These are phyloP conservation scores for Zasmidium angulare DNA, from an alignment of 2,329 filamentous ascomycete species.

Conservation along the genomic window DNA sequence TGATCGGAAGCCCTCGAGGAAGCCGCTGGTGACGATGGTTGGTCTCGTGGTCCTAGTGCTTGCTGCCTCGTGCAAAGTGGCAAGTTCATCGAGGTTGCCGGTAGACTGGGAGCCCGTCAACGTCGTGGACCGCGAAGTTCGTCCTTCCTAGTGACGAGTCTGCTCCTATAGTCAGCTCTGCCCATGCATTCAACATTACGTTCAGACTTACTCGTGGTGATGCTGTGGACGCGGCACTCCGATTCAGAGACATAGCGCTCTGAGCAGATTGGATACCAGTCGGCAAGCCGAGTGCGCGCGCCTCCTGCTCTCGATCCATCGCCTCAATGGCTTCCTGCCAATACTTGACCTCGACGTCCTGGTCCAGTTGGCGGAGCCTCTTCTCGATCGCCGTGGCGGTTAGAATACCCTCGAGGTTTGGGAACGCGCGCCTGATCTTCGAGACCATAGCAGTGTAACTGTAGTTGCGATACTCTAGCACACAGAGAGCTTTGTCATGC, in stretches of 20 bases:
- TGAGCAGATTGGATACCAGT: too few relatives aligned
- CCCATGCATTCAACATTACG: too few relatives aligned
- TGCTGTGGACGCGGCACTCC: too few relatives aligned
- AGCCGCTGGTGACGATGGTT: conserved; percentile 9
- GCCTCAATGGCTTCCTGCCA: conserved; percentile 19
- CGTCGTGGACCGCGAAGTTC: neutral
- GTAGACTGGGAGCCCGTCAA: neutral
- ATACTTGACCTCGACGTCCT: conserved; percentile 34
- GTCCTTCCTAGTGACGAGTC: neutral
- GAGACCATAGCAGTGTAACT: conserved; percentile 29
- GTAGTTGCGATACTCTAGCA: conserved; percentile 34
- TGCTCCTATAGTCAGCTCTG: neutral
- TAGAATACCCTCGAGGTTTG: conserved; percentile 28
- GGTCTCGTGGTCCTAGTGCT: neutral
- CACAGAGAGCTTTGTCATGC: conserved; percentile 38
- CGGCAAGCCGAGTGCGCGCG: neutral
- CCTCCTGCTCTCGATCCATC: neutral
- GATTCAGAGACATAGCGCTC: too few relatives aligned
- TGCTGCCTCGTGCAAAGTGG: neutral
- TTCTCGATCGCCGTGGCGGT: conserved; percentile 36
- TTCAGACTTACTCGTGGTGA: too few relatives aligned
- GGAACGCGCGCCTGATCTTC: conserved; percentile 33
- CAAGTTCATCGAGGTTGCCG: neutral
- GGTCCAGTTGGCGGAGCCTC: conserved; percentile 36
- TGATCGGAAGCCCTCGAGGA: conserved; percentile 13